These are phyloP conservation scores for Ogataea trehaloabstinens DNA, from an alignment of 805 yeast species.

Conservation along the genomic window DNA sequence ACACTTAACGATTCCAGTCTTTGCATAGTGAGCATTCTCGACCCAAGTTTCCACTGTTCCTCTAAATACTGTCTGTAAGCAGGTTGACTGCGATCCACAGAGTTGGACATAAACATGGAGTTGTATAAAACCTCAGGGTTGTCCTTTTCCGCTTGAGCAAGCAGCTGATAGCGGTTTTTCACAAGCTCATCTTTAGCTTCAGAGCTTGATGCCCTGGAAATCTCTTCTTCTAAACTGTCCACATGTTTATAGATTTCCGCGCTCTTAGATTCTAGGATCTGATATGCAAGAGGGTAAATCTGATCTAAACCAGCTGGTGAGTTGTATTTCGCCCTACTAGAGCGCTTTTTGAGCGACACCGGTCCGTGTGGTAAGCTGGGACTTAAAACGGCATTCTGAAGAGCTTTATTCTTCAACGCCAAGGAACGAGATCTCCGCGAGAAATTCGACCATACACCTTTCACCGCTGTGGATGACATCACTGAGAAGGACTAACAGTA, in stretches of 20 bases:
- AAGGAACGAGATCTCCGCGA: slow-evolving; percentile 32
- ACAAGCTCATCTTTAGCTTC: slow-evolving; percentile 14
- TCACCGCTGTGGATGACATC: slow-evolving; percentile 25
- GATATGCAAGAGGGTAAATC: slow-evolving; percentile 69
- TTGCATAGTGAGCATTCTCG: slow-evolving; percentile 82
- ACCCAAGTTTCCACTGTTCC: slow-evolving; percentile 69
- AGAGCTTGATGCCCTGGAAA: slow-evolving; percentile 23
- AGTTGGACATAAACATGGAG: slow-evolving; percentile 43
- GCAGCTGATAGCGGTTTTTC: slow-evolving; percentile 31
- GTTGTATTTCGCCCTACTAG: slow-evolving; percentile 50
- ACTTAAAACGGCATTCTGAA: slow-evolving; percentile 30
- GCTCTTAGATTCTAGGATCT: slow-evolving; percentile 50
- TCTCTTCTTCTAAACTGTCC: slow-evolving; percentile 33
- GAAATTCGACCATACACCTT: slow-evolving; percentile 37
- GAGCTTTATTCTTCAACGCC: slow-evolving; percentile 25
- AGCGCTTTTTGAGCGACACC: slow-evolving; percentile 42
- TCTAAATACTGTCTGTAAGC: slow-evolving; percentile 72
- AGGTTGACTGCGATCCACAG: slow-evolving; percentile 68
- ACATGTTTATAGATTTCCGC: slow-evolving; percentile 38
- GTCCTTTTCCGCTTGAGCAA: slow-evolving; percentile 61
- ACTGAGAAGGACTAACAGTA: background rate
- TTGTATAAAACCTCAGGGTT: slow-evolving; percentile 88
- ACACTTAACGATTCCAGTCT: slow-evolving; percentile 81
- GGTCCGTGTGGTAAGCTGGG: slow-evolving; percentile 48
- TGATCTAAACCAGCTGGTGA: slow-evolving; percentile 71